Evolutionary conservation across 1,284 basidiomycete genomes (phyloP), one percentile per base, ranked within the genome.

Genomic region (Cutaneotrichosporon cavernicola): DNA sequence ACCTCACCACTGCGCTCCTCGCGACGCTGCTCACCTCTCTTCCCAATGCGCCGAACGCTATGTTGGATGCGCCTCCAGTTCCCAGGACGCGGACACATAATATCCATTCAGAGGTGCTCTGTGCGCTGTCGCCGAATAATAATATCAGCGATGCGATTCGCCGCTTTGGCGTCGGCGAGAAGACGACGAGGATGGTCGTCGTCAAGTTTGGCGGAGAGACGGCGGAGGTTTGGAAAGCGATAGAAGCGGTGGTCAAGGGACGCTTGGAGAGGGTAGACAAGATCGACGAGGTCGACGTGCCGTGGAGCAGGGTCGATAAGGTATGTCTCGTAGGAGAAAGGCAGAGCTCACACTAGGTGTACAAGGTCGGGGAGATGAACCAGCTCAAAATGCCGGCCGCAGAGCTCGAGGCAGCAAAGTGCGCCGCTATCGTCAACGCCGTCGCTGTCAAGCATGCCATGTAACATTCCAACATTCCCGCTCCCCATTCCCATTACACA

Each of bases 111-210:
- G 93, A 97, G 77, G 85, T 97, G 59, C 82, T 97, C 13, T 92
- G 89, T 84, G 82, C 85, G 21, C 82, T 97, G 53, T 91, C 89
- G 69, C 90, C 91, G 1, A 90, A 88, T 21, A 90, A 91, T 71
- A 95, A 93, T 76, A 96, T 97, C 62, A 87, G 88, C 3, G 93
- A 97, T 72, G 89, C 90, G 0, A 86, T 97, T 66, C 85, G 87
- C 62, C 85, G 90, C 63, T 94, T 92, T 72, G 93, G 94, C 5
- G 84, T 96, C 4, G 88, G 88, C 0, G 86, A 90, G 47, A 79
- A 76, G 5, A 88, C 86, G n/a, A 84, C 81, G 0, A 82, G 87
- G 11, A 82, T 95, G n/a, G 73, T 93, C 18, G 86, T 95, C 8
- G 88, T 94, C 13, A 85, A 87, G 9, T 84, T 94, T 40, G 82